phyloP scores from a whole-genome alignment of 1,284 basidiomycete species.

The Ceratobasidium sp. region DNA sequence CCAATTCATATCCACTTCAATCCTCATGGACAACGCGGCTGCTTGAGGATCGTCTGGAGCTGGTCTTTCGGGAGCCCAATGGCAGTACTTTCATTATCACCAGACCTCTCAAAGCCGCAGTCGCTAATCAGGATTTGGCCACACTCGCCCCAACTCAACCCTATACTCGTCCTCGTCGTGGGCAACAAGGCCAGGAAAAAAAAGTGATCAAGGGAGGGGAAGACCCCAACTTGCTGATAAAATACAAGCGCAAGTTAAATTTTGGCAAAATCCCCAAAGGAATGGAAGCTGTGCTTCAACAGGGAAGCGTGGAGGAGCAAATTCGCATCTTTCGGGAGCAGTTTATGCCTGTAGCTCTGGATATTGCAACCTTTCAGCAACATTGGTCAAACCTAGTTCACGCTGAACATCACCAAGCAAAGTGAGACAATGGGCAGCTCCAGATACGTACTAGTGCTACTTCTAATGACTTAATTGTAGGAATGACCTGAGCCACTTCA shows the following conservation, averaged over 20 bases:
- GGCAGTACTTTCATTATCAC: conserved; percentile 52
- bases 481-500: conserved; percentile 61
- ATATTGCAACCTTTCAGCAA: conserved; percentile 53
- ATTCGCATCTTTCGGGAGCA: conserved; percentile 45
- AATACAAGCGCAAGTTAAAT: conserved; percentile 46
- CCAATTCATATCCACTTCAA: conserved; percentile 23
- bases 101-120: conserved; percentile 50
- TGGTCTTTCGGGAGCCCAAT: conserved; percentile 49
- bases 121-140: conserved; percentile 57
- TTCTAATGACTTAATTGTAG: no score
- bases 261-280: conserved; percentile 48
- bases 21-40: conserved; percentile 51
- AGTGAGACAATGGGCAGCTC: no score
- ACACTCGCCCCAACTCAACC: conserved; percentile 58
- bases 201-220: conserved; percentile 50
- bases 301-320: conserved; percentile 43
- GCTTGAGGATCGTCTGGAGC: conserved; percentile 54
- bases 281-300: conserved; percentile 44
- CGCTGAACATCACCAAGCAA: conserved; percentile 34
- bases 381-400: conserved; percentile 49
- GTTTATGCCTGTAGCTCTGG: conserved; percentile 53
- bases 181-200: conserved; percentile 28
- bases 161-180: conserved; percentile 57
- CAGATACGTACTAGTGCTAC: no score
- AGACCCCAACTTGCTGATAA: conserved; percentile 54